Conservation (phyloP, 306 rosid species). For the Psophocarpus tetragonolobus region DNA sequence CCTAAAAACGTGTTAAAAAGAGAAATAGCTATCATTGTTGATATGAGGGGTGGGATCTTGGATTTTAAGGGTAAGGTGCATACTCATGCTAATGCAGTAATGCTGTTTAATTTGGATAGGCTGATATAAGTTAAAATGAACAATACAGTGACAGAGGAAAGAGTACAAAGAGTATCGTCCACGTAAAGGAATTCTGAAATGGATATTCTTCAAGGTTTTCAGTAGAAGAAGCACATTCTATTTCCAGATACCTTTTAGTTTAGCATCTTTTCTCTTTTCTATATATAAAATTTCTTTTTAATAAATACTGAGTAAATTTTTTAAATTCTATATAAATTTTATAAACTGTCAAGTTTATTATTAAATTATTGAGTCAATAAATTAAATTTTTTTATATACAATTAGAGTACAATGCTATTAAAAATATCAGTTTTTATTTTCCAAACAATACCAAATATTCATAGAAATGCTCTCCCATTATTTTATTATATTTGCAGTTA, state of each 20-base stretch:
- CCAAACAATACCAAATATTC: too few species aligned
- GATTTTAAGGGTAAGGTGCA: conserved; percentile 18
- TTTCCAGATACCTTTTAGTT: conserved; percentile 23
- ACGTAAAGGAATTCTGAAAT: background rate
- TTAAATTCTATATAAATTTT: too few species aligned
- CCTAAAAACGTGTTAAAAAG: background rate
- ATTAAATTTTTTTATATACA: too few species aligned
- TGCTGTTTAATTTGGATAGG: conserved; percentile 36
- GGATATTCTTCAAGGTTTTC: conserved; percentile 41
- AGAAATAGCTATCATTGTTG: background rate
- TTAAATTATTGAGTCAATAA: too few species aligned
- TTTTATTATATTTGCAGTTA: too few species aligned
- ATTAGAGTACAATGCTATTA: too few species aligned
- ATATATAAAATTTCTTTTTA: too few species aligned
- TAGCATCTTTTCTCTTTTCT: conserved; percentile 1
- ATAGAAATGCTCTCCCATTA: too few species aligned
- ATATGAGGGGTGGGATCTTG: background rate
- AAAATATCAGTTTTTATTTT: too few species aligned
- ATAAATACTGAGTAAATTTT: too few species aligned
- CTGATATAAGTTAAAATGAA: background rate
- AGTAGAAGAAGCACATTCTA: conserved; percentile 34
- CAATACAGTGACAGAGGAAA: background rate
- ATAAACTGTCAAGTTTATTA: too few species aligned
- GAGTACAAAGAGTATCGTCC: conserved; percentile 6
- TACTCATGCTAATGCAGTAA: background rate